phyloP scores from a whole-genome alignment of 1,284 basidiomycete genomes.

The Ceratobasidium sp. region DNA sequence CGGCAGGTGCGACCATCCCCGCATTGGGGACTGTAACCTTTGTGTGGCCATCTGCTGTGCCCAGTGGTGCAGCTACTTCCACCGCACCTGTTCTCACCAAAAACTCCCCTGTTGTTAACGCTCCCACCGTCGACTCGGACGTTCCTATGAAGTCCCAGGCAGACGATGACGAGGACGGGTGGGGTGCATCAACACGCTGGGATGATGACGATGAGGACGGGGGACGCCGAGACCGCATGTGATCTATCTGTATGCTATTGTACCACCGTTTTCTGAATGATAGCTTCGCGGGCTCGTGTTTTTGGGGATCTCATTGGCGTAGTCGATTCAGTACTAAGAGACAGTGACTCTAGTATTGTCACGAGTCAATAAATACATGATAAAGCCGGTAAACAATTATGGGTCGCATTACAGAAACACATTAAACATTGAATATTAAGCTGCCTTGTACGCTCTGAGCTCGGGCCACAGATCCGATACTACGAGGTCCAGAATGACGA shows the following conservation, averaged over 20 bases:
- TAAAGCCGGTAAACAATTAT: background rate
- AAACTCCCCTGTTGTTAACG: conserved; percentile 1
- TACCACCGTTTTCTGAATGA: conserved; percentile 26
- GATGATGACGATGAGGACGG: conserved; percentile 39
- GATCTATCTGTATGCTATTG: conserved; percentile 29
- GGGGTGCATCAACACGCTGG: conserved; percentile 32
- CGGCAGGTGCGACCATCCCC: conserved; percentile 46
- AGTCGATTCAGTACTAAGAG: background rate
- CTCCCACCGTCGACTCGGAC: conserved; percentile 8
- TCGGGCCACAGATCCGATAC: conserved; percentile 38
- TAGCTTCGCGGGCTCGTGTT: background rate
- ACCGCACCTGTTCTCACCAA: conserved; percentile 18
- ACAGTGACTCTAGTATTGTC: background rate
- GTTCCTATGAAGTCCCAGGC: conserved; percentile 17
- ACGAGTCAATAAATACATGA: background rate
- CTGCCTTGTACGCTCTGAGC: conserved; percentile 14
- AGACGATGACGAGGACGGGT: conserved; percentile 28
- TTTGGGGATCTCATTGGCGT: background rate
- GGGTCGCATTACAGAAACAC: background rate
- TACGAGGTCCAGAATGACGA: conserved; percentile 32
- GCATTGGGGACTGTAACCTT: conserved; percentile 46
- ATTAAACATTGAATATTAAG: background rate
- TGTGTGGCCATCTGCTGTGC: conserved; percentile 41
- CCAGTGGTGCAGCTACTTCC: background rate
- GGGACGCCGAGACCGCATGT: conserved; percentile 44